Evolutionary conservation across 768 basidiomycete genomes (phyloP), one percentile per base, ranked within the genome.

Genomic region (Lyophyllum atratum): DNA sequence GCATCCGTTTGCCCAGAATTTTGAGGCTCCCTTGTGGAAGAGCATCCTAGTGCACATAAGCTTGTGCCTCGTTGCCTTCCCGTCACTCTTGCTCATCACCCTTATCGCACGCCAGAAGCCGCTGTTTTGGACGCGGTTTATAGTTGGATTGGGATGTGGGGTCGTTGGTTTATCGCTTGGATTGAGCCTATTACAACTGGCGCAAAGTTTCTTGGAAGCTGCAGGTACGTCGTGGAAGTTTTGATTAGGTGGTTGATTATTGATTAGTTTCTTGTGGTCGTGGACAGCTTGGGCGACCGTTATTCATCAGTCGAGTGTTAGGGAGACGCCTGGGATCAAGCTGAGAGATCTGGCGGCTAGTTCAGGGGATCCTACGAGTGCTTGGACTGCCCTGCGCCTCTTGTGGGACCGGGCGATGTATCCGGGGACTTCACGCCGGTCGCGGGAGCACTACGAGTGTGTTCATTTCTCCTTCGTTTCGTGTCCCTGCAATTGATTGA

Each of bases 281-380:
- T 51, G 40, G 44, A 29, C 40, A 79, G 77, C 74, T 2, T 79
- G 78, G 77, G 77, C 77, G 3, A 79, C 77, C 3, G 60, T 79
- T 11, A 76, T 79, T 14, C 76, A 79, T 45, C 74, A 74, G 58
- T 77, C 76, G 25, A 66, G 66, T 19, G 61, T 65, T 49, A 37
- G 63, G 24, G 59, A 66, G 42, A 55, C 56, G 8, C 69, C 73
- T 8, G 77, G 78, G 14, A 64, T 78, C 12, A 59, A 69, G 34
- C 40, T 79, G 28, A 68, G 65, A 53, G 76, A 77, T 67, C 60
- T 79, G 28, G 74, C 71, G 0, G 66, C 68, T 0, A 69, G 68
- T 21, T 64, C 74, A 0, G 58, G 68, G 9, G 69, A 72, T 47
- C 65, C 71, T 3, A 67, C 63, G 17, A 72, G 73, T 29, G 61